Conservation (phyloP, 2,329 filamentous ascomycete species). For the Huntiella savannae region DNA sequence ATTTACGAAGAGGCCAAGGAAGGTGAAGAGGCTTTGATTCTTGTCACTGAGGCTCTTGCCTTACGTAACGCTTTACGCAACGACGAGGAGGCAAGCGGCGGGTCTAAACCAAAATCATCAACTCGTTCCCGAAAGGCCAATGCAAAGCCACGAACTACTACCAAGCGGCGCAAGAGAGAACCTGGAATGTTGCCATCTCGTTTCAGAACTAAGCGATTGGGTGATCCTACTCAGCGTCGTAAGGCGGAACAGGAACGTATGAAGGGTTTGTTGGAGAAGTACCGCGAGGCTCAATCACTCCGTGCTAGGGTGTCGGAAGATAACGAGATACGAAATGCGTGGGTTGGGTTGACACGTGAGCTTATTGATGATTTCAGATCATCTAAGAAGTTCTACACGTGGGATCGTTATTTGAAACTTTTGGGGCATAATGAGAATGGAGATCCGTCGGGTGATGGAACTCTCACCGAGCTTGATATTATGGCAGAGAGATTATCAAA, state of each 20-base stretch:
- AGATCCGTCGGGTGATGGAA: conserved; percentile 13
- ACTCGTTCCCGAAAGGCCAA: conserved; percentile 64
- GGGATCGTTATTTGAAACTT: conserved; percentile 45
- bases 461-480: conserved; percentile 28
- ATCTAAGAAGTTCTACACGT: conserved; percentile 44
- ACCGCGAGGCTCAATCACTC: conserved; percentile 25
- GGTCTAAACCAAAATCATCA: conserved; percentile 59
- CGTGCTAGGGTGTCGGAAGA: conserved; percentile 24
- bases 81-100: conserved; percentile 37
- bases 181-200: conserved; percentile 25
- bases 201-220: conserved; percentile 28
- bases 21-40: conserved; percentile 56
- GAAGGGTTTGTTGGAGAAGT: conserved; percentile 23
- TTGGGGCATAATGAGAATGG: conserved; percentile 22
- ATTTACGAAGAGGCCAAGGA: conserved; percentile 62
- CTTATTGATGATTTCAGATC: conserved; percentile 45
- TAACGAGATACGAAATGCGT: conserved; percentile 26
- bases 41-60: conserved; percentile 56
- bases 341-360: conserved; percentile 40
- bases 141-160: conserved; percentile 59
- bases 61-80: conserved; percentile 40
- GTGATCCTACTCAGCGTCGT: conserved; percentile 24
- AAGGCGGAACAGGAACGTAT: conserved; percentile 26
- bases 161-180: conserved; percentile 49
- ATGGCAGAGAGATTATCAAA: conserved; percentile 37